Evolutionary conservation across 179 eudicot species (phyloP).

Genomic region (Patellifolia procumbens): DNA sequence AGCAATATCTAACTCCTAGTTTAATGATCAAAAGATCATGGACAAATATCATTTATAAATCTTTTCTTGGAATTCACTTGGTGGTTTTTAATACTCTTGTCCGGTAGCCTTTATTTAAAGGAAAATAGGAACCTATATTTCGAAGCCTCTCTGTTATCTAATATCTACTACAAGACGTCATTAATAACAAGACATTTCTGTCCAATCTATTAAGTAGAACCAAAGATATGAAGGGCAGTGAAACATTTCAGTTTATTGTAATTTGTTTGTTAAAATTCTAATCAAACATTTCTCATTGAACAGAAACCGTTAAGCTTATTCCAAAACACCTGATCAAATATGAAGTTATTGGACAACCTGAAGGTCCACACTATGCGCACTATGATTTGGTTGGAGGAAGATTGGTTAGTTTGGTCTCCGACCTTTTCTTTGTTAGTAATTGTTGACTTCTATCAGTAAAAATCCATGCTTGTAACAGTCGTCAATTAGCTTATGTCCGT

Average conservation of each 20-base stretch:
- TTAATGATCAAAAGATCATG: too few species aligned
- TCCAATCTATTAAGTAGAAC: not conserved
- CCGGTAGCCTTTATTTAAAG: too few species aligned
- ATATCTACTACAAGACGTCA: not conserved
- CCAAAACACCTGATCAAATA: conserved; percentile 70
- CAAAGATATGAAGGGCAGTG: not conserved
- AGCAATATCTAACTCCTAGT: too few species aligned
- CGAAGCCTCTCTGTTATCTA: not conserved
- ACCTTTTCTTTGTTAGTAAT: not conserved
- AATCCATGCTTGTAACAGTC: not conserved
- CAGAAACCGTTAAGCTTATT: conserved; percentile 84
- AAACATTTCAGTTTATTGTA: not conserved
- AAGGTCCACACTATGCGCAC: conserved; percentile 97
- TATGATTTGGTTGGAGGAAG: conserved; percentile 94
- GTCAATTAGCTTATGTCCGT: too few species aligned
- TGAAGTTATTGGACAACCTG: conserved; percentile 77
- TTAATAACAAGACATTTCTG: not conserved
- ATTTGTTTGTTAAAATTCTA: not conserved
- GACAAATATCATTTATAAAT: too few species aligned
- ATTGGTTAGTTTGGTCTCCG: conserved; percentile 45
- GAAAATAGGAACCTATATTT: not conserved
- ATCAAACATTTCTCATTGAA: conserved; percentile 15
- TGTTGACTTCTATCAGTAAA: not conserved
- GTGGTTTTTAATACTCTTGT: too few species aligned
- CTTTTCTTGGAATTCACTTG: too few species aligned